Conservation (phyloP, 2,329 filamentous ascomycete species). For the Bimuria novae-zelandiae region DNA sequence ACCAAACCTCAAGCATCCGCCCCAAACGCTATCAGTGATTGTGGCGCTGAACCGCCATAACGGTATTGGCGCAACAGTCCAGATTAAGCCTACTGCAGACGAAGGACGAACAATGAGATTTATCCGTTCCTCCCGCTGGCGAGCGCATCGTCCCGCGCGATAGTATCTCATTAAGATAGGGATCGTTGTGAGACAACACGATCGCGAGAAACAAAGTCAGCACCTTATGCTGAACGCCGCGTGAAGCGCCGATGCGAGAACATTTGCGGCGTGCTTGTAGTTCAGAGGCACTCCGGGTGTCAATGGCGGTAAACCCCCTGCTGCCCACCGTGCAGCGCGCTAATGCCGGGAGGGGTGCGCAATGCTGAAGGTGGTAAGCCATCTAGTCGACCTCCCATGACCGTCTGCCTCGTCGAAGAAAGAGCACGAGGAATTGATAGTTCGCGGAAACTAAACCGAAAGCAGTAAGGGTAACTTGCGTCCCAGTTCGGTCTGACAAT, state of each 20-base stretch:
- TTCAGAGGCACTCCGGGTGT: neutral
- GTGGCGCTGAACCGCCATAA: neutral
- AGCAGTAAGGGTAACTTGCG: conserved; percentile 9
- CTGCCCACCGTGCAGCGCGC: neutral
- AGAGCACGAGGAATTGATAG: neutral
- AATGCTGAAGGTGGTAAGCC: neutral
- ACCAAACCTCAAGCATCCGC: neutral
- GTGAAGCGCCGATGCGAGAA: conserved; percentile 5
- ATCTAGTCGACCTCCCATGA: neutral
- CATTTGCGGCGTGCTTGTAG: neutral
- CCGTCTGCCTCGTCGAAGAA: neutral
- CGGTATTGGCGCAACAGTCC: conserved; percentile 5
- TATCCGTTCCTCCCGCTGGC: conserved; percentile 17
- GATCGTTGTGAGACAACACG: conserved; percentile 11
- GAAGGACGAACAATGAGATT: conserved; percentile 17
- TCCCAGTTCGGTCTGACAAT: conserved; percentile 9
- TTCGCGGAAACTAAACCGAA: neutral
- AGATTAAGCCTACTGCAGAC: conserved; percentile 17
- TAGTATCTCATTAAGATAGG: conserved; percentile 14
- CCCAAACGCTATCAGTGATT: neutral
- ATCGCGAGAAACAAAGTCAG: conserved; percentile 17
- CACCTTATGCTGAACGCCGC: conserved; percentile 17
- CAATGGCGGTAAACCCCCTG: neutral
- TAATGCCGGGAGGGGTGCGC: conserved; percentile 2
- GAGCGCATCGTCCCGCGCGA: conserved; percentile 25